phyloP scores from a whole-genome alignment of 768 basidiomycete species.

The Hortiboletus flavorubellus region DNA sequence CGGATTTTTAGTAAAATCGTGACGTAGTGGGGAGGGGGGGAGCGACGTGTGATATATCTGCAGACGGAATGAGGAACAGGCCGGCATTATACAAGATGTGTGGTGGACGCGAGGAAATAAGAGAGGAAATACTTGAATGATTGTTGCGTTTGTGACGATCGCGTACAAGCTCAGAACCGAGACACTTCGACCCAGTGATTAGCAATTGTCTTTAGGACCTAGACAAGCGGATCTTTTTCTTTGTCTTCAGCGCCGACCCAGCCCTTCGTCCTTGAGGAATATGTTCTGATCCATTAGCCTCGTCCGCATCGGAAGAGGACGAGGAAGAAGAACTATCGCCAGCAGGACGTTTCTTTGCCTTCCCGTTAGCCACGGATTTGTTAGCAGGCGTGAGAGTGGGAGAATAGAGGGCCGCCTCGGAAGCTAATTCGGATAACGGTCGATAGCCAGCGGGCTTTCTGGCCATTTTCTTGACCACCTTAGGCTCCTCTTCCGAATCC shows the following conservation, averaged over 20 bases:
- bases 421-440: conserved; percentile 52
- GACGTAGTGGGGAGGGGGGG: not conserved
- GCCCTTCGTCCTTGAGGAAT: conserved; percentile 60
- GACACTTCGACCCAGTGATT: not conserved
- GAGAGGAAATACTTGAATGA: not conserved
- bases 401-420: conserved; percentile 29
- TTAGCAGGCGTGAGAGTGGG: conserved; percentile 36
- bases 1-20: not conserved
- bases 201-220: not conserved
- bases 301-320: conserved; percentile 41
- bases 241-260: conserved; percentile 34
- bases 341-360: conserved; percentile 18
- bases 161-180: not conserved
- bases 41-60: not conserved
- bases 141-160: not conserved
- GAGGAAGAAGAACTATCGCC: conserved; percentile 33
- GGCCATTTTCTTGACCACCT: conserved; percentile 19
- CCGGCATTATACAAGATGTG: not conserved
- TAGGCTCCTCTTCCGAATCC: conserved; percentile 23
- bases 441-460: conserved; percentile 33
- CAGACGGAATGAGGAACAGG: not conserved
- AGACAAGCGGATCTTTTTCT: conserved; percentile 25
- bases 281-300: conserved; percentile 40
- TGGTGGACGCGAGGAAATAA: not conserved
- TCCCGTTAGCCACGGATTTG: conserved; percentile 27